phyloP scores from a whole-genome alignment of 257 asterid species.

The Hygrophila difformis region DNA sequence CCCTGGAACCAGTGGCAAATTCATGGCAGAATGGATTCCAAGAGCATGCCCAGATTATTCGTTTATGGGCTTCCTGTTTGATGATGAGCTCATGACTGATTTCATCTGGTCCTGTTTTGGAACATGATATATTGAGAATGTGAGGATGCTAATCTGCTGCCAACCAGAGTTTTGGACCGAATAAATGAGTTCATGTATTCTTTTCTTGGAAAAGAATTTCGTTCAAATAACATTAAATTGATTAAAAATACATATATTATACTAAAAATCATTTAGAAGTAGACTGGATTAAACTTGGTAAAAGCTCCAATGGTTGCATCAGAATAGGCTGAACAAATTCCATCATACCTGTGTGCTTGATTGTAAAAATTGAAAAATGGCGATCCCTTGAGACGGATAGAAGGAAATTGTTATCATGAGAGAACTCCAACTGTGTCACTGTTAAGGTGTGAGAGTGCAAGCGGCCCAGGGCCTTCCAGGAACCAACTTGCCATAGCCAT shows the following conservation, averaged over 20 bases:
- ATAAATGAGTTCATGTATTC: too few relatives aligned
- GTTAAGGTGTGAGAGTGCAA: conserved; percentile 86
- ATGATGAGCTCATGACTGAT: conserved; percentile 39
- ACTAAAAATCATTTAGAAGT: too few relatives aligned
- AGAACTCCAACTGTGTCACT: conserved; percentile 88
- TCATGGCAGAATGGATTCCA: conserved; percentile 83
- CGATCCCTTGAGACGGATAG: conserved; percentile 95
- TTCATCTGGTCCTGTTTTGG: conserved; percentile 45
- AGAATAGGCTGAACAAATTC: not conserved
- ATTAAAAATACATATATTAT: too few relatives aligned
- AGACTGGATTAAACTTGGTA: too few relatives aligned
- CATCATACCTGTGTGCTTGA: conserved; percentile 46
- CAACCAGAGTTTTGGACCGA: not conserved
- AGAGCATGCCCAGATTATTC: conserved; percentile 93
- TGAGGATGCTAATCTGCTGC: too few relatives aligned
- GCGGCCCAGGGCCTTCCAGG: conserved; percentile 86
- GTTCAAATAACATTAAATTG: too few relatives aligned
- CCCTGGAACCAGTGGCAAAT: conserved; percentile 94
- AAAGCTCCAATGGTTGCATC: too few relatives aligned
- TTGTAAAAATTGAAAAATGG: conserved; percentile 67
- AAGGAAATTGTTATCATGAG: conserved; percentile 62
- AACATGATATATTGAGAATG: not conserved
- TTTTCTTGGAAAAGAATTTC: too few relatives aligned
- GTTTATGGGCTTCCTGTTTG: conserved; percentile 82
- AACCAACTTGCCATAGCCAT: conserved; percentile 94